These are phyloP conservation scores for Kwoniella heveanensis DNA, from an alignment of 768 basidiomycete species.

Conservation along the genomic window DNA sequence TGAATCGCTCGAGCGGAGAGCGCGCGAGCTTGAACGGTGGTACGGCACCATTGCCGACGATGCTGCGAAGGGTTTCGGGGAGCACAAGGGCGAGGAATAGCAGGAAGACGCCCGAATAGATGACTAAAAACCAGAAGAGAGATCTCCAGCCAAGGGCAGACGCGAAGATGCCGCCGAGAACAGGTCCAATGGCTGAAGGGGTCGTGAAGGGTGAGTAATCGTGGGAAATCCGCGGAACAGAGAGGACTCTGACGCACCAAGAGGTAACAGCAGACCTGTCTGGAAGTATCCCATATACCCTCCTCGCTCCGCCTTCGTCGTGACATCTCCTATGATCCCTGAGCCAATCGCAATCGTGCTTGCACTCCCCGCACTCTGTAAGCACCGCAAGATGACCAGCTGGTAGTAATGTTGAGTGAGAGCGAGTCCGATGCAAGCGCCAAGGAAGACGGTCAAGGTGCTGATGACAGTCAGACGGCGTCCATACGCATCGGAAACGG, in stretches of 20 bases:
- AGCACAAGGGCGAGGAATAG: conserved; percentile 59
- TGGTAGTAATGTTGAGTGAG: conserved; percentile 68
- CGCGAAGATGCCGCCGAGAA: conserved; percentile 57
- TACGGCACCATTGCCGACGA: conserved; percentile 52
- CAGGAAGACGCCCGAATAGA: conserved; percentile 35
- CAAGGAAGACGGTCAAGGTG: conserved; percentile 60
- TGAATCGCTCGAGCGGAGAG: conserved; percentile 28
- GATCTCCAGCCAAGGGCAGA: conserved; percentile 66
- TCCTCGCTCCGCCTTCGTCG: conserved; percentile 71
- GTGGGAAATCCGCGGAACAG: too few species aligned
- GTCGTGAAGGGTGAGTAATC: too few species aligned
- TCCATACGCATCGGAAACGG: conserved; percentile 60
- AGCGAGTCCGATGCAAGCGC: conserved; percentile 70
- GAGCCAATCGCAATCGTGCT: conserved; percentile 56
- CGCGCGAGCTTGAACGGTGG: conserved; percentile 37
- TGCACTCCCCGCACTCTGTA: conserved; percentile 59
- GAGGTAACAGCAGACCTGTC: conserved; percentile 34
- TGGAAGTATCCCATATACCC: conserved; percentile 71
- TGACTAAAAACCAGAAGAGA: conserved; percentile 53
- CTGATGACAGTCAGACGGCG: conserved; percentile 35
- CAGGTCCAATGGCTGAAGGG: conserved; percentile 23
- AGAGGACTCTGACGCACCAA: conserved; percentile 3
- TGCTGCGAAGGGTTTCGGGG: conserved; percentile 59
- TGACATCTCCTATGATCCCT: conserved; percentile 80
- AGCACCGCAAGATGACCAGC: conserved; percentile 73